Percentiles rank a stretch among this genome's conserved stretches.
Evolutionary conservation across 306 rosid genomes (phyloP).

Genomic region (Dryas drummondii): DNA sequence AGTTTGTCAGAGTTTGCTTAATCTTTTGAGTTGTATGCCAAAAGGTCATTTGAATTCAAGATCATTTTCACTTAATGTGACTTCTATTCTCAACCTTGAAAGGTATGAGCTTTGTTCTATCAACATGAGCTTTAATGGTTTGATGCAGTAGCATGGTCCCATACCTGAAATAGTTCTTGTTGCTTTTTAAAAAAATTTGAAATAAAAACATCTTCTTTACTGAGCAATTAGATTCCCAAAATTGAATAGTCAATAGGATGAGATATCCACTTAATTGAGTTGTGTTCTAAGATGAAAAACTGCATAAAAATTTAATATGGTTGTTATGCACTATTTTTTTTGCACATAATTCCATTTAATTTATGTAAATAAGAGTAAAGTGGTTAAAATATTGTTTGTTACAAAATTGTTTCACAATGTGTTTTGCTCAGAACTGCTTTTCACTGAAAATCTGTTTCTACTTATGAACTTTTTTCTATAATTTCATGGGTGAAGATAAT

Average conservation of each 20-base stretch:
- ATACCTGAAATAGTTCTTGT: conserved; percentile 6
- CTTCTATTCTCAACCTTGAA: conserved; percentile 79
- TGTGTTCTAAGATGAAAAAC: neutral
- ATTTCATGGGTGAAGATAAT: neutral
- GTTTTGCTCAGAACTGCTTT: neutral
- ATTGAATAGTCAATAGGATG: neutral
- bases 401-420: neutral
- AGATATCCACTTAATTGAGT: neutral
- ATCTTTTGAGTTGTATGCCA: conserved; percentile 58
- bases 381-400: neutral
- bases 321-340: neutral
- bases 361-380: neutral
- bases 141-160: conserved; percentile 20
- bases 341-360: neutral
- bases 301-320: neutral
- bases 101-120: conserved; percentile 45
- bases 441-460: neutral
- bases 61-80: conserved; percentile 48
- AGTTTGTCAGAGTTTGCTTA: conserved; percentile 64
- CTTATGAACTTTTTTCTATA: neutral
- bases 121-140: conserved; percentile 21
- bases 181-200: neutral
- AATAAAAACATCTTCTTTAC: neutral
- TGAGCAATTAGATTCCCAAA: neutral
- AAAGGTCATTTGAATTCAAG: conserved; percentile 44